Conservation (phyloP, 768 basidiomycete species). For the Suillus fuscotomentosus region DNA sequence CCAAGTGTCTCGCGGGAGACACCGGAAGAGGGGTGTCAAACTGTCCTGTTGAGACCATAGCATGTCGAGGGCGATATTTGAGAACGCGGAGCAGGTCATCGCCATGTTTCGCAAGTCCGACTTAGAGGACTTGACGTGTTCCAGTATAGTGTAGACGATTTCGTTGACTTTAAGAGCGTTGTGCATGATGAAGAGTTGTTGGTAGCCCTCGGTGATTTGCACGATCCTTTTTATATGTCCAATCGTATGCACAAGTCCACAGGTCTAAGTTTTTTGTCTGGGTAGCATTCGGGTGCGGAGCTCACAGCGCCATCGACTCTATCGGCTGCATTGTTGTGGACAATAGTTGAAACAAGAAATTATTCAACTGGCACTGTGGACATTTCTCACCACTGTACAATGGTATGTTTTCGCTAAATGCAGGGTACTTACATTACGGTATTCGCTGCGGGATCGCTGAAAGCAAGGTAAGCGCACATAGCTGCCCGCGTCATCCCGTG, state of each 20-base stretch:
- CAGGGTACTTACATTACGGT: background rate
- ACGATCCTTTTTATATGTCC: background rate
- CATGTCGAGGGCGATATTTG: background rate
- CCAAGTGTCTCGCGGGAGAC: background rate
- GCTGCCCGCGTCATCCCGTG: background rate
- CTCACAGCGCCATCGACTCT: background rate
- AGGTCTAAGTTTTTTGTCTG: background rate
- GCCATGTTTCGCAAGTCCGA: background rate
- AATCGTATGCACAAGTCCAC: background rate
- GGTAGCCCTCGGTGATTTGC: background rate
- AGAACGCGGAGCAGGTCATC: background rate
- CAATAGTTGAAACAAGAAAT: background rate
- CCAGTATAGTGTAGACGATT: background rate
- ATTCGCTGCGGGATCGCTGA: background rate
- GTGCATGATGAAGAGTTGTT: background rate
- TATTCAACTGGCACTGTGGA: background rate
- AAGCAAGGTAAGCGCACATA: background rate
- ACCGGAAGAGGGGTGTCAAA: background rate
- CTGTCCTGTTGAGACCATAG: background rate
- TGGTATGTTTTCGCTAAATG: background rate
- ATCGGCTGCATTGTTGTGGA: background rate
- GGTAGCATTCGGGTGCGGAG: too few relatives aligned
- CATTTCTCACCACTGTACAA: background rate
- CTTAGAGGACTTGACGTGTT: background rate
- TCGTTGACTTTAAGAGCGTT: background rate